Percentiles rank a stretch among this genome's conserved stretches.
These are phyloP conservation scores for Russula sp. DNA, from an alignment of 768 basidiomycete species.

Conservation along the genomic window DNA sequence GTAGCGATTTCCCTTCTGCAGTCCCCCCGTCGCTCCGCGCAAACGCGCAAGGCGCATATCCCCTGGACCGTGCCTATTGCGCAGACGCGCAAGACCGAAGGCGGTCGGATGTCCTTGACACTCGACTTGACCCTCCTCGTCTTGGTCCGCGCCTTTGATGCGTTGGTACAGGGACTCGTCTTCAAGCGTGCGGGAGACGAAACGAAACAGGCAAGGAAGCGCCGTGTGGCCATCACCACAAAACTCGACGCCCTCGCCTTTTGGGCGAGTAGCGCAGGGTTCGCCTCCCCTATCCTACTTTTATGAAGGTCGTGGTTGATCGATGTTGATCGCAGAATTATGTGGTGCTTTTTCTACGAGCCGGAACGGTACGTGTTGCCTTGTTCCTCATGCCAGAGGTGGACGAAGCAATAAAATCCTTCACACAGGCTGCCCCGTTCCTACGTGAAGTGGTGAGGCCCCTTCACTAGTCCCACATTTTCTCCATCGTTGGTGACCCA, in stretches of 20 bases:
- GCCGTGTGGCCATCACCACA: constrained; percentile 35
- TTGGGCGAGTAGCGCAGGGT: constrained; percentile 77
- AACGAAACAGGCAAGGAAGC: constrained; percentile 31
- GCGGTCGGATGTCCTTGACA: constrained; percentile 42
- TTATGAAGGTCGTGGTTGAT: not conserved
- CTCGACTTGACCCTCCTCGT: constrained; percentile 64
- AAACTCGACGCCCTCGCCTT: constrained; percentile 65
- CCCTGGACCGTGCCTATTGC: constrained; percentile 25
- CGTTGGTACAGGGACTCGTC: constrained; percentile 48
- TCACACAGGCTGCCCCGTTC: constrained; percentile 47
- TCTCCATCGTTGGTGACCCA: not conserved
- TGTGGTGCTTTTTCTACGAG: constrained; percentile 86
- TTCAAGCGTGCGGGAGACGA: constrained; percentile 27
- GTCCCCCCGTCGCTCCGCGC: constrained; percentile 36
- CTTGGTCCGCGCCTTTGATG: constrained; percentile 65
- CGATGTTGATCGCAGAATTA: constrained; percentile 47
- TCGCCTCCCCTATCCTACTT: constrained; percentile 19
- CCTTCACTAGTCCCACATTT: not conserved
- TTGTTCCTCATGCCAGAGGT: not conserved
- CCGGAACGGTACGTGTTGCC: constrained; percentile 49
- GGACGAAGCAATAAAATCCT: constrained; percentile 5
- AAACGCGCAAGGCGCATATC: constrained; percentile 29
- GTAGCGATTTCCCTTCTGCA: constrained; percentile 56
- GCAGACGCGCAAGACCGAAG: not conserved
- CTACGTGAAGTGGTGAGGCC: constrained; percentile 58